These are phyloP conservation scores for Salix koriyanagi DNA, from an alignment of 345 rosid species.

Conservation along the genomic window DNA sequence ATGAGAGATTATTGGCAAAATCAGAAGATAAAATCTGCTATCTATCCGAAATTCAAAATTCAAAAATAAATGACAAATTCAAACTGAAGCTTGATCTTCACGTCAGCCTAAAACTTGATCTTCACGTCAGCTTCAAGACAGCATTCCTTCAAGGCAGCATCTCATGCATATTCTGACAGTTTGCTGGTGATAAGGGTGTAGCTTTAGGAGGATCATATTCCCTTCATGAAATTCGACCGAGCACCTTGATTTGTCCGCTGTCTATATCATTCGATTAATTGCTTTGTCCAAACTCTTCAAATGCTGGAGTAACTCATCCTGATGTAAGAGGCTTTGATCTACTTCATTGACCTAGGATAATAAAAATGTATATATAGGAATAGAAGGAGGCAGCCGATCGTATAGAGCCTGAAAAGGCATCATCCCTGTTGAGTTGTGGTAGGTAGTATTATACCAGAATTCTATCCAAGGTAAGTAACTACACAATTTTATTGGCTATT, in stretches of 20 bases:
- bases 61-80: no score
- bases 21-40: no score
- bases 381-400: not conserved
- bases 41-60: no score
- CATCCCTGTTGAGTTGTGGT: not conserved
- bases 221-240: not conserved
- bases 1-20: no score
- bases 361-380: rapidly evolving
- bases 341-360: not conserved
- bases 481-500: no score
- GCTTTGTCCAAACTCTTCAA: no score
- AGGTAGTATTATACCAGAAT: not conserved
- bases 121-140: no score
- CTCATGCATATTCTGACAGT: no score
- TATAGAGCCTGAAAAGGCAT: not conserved
- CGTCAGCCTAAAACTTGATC: no score
- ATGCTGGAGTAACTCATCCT: not conserved
- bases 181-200: not conserved
- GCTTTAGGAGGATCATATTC: not conserved
- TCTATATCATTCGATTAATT: not conserved
- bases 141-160: no score
- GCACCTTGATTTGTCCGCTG: not conserved
- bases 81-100: no score
- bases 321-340: not conserved
- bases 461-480: not conserved